These are phyloP conservation scores for Tricladium varicosporioides DNA, from an alignment of 2,329 filamentous ascomycete genomes.

Conservation along the genomic window DNA sequence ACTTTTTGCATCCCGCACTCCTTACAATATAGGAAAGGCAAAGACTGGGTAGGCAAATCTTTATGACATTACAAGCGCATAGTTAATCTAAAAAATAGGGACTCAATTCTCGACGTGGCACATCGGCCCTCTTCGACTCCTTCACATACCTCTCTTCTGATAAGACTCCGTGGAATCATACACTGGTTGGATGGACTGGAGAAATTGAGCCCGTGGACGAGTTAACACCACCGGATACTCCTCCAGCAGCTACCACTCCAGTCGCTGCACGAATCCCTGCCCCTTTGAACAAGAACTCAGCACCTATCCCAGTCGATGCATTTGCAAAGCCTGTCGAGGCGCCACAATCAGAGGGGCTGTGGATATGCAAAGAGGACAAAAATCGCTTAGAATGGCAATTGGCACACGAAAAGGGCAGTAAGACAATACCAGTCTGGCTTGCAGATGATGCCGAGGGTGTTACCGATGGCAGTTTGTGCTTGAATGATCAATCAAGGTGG, in stretches of 20 bases:
- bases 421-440: slow-evolving; percentile 86
- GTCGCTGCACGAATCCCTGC: slow-evolving; percentile 34
- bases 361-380: slow-evolving; percentile 69
- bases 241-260: slow-evolving; percentile 44
- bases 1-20: slow-evolving; percentile 63
- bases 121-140: slow-evolving; percentile 89
- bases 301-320: slow-evolving; percentile 72
- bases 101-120: slow-evolving; percentile 74
- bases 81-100: slow-evolving; percentile 49
- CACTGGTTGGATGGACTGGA: slow-evolving; percentile 90
- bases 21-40: slow-evolving; percentile 55
- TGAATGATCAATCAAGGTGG: slow-evolving; percentile 86
- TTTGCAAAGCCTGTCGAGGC: slow-evolving; percentile 54
- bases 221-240: slow-evolving; percentile 46
- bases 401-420: slow-evolving; percentile 69
- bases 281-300: slow-evolving; percentile 71
- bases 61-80: background rate
- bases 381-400: slow-evolving; percentile 72
- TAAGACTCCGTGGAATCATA: slow-evolving; percentile 84
- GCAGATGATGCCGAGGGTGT: slow-evolving; percentile 69
- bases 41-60: slow-evolving; percentile 53
- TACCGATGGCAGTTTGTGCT: slow-evolving; percentile 60
- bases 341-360: slow-evolving; percentile 65
- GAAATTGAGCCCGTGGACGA: slow-evolving; percentile 64
- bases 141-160: slow-evolving; percentile 86